Base-by-base conservation (phyloP, 441 rosid genomes). In the Jatropha podagrica region DNA sequence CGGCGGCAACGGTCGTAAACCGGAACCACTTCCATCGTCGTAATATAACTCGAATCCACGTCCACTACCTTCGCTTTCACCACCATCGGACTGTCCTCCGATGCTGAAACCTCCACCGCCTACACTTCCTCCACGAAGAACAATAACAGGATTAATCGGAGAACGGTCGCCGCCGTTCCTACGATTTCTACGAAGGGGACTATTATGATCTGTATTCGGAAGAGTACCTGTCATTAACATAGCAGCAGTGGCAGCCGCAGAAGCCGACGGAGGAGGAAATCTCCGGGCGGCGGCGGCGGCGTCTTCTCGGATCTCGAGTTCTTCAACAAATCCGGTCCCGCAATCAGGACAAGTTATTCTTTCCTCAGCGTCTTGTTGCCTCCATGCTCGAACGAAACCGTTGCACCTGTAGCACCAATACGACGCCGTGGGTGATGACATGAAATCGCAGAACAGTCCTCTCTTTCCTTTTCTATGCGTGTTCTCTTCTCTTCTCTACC, bases 381-480 rank as follows among this genome's bases (percentile, higher is more conserved):
- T 85, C 86, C 83, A 81, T 18, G 88, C 84, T 80, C 84, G 86
- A 46, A 95, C 81, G 81, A 90, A 87, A 7, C 97, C 85, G 87
- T 72, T 90, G 81, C 99, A 95, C 52, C 96, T 79, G 61, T 92
- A 88, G 75, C 97, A 91, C 97, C 97, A 91, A 79, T 87, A 90
- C 27, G 95, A 88, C 65, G 92, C 49, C 78, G 91, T 60, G 71
- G 85, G 86, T 64, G 86, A 68, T 68, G 91, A 83, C 88, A 81
- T 85, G 65, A 65, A 76, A 56, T 59, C 32, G 4, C 27, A 55
- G 44, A 54, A 51, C 9, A 38, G 7, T 17, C 23, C 46, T 61
- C 59, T 27, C 62, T 26, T 23, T 26, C 10, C 5, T n/a, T 6
- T 18, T 8, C 60, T 20, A 9, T 7, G 59, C 18, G 9, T n/a